Percentiles rank a stretch among this genome's conserved stretches.
These are phyloP conservation scores for Vaccinium corymbosum DNA, from an alignment of 148 eudicot species.

Conservation along the genomic window DNA sequence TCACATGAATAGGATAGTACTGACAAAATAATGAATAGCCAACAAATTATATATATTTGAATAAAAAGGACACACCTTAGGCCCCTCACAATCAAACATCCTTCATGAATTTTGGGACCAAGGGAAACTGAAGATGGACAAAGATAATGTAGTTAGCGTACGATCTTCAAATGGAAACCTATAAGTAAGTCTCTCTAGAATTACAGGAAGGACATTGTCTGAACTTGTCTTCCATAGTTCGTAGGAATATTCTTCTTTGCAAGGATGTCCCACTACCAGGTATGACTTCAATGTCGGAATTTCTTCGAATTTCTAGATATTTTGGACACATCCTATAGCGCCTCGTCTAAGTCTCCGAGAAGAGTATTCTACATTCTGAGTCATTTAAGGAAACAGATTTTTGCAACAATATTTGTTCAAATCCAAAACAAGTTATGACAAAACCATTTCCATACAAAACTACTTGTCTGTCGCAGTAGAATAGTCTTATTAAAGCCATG, in stretches of 20 bases:
- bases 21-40: not conserved
- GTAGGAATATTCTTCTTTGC: not conserved
- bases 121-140: not conserved
- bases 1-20: not conserved
- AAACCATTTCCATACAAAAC: not conserved
- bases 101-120: not conserved
- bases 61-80: not conserved
- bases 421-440: not conserved
- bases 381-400: not conserved
- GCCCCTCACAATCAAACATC: not conserved
- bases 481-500: too few relatives aligned
- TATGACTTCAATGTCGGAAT: not conserved
- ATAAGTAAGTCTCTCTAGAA: not conserved
- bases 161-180: not conserved
- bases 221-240: not conserved
- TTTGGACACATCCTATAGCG: not conserved
- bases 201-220: too few relatives aligned
- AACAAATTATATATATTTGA: not conserved
- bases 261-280: not conserved
- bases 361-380: not conserved
- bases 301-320: not conserved
- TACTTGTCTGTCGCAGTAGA: not conserved
- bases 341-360: not conserved
- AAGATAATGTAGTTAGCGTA: not conserved
- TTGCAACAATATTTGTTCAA: not conserved